Conservation (phyloP, 2,329 filamentous ascomycete species). For the Septoria petroselini region DNA sequence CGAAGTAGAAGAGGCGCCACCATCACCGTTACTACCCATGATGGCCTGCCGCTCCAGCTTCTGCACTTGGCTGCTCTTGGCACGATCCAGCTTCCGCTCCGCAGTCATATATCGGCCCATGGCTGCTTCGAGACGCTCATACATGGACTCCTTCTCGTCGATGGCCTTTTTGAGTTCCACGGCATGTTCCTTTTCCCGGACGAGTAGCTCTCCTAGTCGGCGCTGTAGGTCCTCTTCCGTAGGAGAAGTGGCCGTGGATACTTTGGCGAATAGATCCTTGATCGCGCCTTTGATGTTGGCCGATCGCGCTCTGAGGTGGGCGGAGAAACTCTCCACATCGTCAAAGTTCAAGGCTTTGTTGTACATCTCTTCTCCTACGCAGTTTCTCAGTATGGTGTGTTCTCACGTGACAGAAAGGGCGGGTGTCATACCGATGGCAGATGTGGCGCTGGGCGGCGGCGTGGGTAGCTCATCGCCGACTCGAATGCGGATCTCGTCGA, state of each 20-base stretch:
- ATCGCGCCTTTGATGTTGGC: constrained; percentile 73
- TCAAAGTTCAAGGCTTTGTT: constrained; percentile 54
- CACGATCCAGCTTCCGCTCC: constrained; percentile 88
- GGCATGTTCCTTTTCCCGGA: constrained; percentile 66
- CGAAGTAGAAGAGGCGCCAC: constrained; percentile 42
- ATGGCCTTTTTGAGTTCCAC: constrained; percentile 32
- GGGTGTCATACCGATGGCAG: constrained; percentile 34
- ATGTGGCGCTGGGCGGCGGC: constrained; percentile 32
- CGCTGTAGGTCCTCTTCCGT: constrained; percentile 71
- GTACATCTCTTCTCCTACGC: constrained; percentile 42
- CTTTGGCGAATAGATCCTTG: constrained; percentile 60
- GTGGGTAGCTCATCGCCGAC: constrained; percentile 39
- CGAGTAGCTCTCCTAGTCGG: constrained; percentile 71
- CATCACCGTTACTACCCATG: constrained; percentile 57
- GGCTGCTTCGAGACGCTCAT: constrained; percentile 81
- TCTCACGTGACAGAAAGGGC: constrained; percentile 27
- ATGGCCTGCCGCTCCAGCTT: constrained; percentile 89
- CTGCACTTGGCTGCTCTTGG: constrained; percentile 82
- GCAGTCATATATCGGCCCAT: constrained; percentile 91
- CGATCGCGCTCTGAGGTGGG: constrained; percentile 73
- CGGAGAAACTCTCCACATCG: constrained; percentile 63
- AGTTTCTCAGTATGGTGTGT: constrained; percentile 33
- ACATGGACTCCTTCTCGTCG: constrained; percentile 50
- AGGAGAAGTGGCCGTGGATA: constrained; percentile 52
- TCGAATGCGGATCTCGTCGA: constrained; percentile 50